Evolutionary conservation across 2,329 filamentous ascomycete genomes (phyloP).

Genomic region (Pseudogymnoascus sp.): DNA sequence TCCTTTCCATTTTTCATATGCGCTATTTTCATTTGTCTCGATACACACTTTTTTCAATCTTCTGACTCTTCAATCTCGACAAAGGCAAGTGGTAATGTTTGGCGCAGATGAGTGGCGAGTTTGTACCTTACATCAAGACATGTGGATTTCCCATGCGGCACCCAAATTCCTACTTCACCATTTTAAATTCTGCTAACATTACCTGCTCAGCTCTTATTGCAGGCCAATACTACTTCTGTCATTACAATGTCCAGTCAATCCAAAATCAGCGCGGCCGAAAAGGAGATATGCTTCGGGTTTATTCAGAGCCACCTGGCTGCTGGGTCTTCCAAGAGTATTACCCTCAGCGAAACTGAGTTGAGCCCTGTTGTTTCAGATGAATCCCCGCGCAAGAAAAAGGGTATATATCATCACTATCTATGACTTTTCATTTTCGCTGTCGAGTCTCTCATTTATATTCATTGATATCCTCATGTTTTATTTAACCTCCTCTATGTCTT

Average conservation of each 20-base stretch:
- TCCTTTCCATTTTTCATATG: neutral
- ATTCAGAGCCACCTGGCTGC: neutral
- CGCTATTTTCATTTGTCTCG: neutral
- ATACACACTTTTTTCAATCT: neutral
- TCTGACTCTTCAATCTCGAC: neutral
- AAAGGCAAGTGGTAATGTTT: neutral
- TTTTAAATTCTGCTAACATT: neutral
- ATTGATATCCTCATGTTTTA: too few relatives aligned
- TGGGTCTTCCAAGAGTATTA: neutral
- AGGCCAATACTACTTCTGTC: neutral
- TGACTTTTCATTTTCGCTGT: neutral
- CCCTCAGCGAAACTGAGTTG: neutral
- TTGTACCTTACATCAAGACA: neutral
- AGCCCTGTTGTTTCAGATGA: neutral
- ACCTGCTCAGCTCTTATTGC: neutral
- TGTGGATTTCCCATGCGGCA: neutral
- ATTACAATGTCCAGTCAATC: neutral
- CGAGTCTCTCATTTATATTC: too few relatives aligned
- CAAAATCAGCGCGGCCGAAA: slow-evolving; percentile 2
- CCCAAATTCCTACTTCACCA: neutral
- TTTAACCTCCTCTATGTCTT: too few relatives aligned
- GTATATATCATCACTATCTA: neutral
- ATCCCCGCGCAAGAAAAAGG: neutral
- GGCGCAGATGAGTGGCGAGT: neutral
- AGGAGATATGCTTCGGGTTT: slow-evolving; percentile 3